Evolutionary conservation across 2,329 filamentous ascomycete genomes (phyloP), one percentile per base, ranked within the genome.

Genomic region (Podosphaera xanthii): DNA sequence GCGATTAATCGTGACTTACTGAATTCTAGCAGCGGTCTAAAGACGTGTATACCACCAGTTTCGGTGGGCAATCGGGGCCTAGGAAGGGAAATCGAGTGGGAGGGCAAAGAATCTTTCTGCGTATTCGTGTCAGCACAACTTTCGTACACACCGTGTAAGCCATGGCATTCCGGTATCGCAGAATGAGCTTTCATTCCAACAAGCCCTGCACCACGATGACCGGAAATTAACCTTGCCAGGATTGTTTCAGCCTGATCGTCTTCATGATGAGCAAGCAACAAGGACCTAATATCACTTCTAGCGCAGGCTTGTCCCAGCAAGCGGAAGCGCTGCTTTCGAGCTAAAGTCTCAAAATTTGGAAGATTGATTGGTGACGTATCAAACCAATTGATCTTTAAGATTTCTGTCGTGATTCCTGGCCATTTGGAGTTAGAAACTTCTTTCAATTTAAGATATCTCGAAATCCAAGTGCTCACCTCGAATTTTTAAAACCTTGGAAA

Each of bases 221-320:
- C 82, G 2, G 75, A 74, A 7, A 83, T 71, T 42, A 97, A 70
- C 49, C 92, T 79, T 82, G 89, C 86, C 56, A 97, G 71, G 3
- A 94, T 76, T 0, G 90, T 96, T 72, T 98, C 92, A 59, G 89
- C 85, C 67, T 92, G 87, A 66, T 98, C 92, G 66, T 96, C 90
- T 62, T 78, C 75, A 69, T 98, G 92, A 68, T 98, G 92, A 3
- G 84, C 92, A 35, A 94, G 73, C 46, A 96, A 77, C 1, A 97
- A 69, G 30, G 79, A 78, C 3, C 70, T 71, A 3, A 86, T 78
- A 0, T 72, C 68, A 4, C 72, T 64, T 0, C 72, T 68, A 14
- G 70, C 70, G 68, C 86, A 89, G 6, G 76, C 75, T 12, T 65
- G 68, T 0, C 86, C 90, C 1, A 97, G 70, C 0, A 75, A 73